Base-by-base conservation (phyloP, 257 asterid species). In the Jaltomata sinuosa region DNA sequence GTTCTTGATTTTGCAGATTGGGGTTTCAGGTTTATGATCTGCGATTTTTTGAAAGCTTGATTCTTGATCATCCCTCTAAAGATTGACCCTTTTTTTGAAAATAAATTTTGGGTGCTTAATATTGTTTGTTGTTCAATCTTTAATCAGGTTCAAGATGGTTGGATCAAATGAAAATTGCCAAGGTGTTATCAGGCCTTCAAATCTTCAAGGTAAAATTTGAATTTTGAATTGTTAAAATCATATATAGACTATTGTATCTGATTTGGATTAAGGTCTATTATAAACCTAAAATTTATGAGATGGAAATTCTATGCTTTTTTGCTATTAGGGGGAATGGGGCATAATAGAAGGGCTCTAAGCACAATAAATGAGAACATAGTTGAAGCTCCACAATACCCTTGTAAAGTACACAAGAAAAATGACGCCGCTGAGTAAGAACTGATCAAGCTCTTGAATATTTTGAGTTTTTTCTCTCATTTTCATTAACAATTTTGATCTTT, bases 341-440 rank as follows among this genome's bases (percentile, higher is more conserved):
- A 87, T 80, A 89, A 87, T 62, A 87, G 98, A 77, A 94, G 97
- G 92, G 98, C 97, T 12, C 85, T 96, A 90, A 90, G 94, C 89
- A 84, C 93, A 57, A 92, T 96, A 76, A 86, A 93, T 78, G 82
- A 38, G 87, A 95, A 94, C 86, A 89, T 93, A 80, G 86, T 87
- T 1, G 94, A 84, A 80, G 93, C 89, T 81, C 93, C 93, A 65
- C 83, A 91, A 0, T 86, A 88, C 83, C 92, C 93, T 21, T 87
- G 86, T 54, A 91, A 90, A 86, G 92, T 92, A 52, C 91, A 87
- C 83, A 93, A 93, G 88, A 91, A 95, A 89, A 91, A 91, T 85
- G 85, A 61, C 85, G 82, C 87, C 77, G 71, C 90, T 62, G 96
- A 89, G 99, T 95, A 92, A 87, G 89, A 36, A 49, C 11, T 86